phyloP scores from a whole-genome alignment of 331 rosid species.

The Pyrus hybrid region DNA sequence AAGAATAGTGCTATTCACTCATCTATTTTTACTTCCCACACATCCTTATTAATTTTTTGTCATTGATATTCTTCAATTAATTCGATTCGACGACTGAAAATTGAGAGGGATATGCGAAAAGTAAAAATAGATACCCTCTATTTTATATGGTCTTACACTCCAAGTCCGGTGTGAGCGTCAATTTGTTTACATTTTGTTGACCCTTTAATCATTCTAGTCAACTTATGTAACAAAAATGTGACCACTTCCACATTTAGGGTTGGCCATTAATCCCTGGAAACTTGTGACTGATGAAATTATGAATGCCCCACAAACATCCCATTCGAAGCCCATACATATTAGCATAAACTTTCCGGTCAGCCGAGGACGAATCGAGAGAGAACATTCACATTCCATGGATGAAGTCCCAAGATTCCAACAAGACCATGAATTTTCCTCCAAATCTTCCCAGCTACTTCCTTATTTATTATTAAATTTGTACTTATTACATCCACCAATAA shows the following conservation, averaged over 20 bases:
- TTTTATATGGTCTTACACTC: too few relatives aligned
- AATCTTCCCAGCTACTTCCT: neutral
- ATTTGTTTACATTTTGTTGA: neutral
- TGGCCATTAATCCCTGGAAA: neutral
- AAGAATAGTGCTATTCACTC: too few relatives aligned
- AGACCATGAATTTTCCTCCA: neutral
- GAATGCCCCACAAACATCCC: neutral
- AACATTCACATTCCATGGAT: neutral
- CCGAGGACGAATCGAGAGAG: neutral
- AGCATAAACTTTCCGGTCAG: neutral
- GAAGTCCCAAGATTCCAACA: neutral
- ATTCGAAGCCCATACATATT: neutral
- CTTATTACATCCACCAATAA: neutral
- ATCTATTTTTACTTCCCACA: too few relatives aligned
- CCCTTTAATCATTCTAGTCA: neutral
- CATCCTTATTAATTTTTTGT: rapidly evolving
- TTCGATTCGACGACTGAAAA: too few relatives aligned
- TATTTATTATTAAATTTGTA: neutral
- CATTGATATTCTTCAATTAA: too few relatives aligned
- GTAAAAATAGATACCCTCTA: too few relatives aligned
- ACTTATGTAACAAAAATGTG: neutral
- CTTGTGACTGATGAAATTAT: neutral
- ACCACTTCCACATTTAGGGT: neutral
- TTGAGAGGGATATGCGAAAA: rapidly evolving
- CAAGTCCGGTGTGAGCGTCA: neutral